Evolutionary conservation across 2,329 filamentous ascomycete species (phyloP), one percentile per base, ranked within the genome.

Genomic region (Aspergillus flavus): DNA sequence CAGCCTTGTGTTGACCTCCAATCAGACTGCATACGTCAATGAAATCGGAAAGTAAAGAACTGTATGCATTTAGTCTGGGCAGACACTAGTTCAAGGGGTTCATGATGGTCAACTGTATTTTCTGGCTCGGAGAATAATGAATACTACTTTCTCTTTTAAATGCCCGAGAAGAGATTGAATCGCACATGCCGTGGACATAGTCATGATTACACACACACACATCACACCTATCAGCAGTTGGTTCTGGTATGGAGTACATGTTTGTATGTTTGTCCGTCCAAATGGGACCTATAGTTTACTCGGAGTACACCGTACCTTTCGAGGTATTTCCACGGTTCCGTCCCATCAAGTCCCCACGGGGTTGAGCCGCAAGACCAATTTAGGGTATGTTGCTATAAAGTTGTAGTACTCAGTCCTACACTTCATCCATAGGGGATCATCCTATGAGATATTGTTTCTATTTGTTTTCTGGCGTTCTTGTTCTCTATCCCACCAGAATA

Each of bases 251-350:
- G 10, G 11, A 11, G 43, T 46, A 46, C 21, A 48, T 14, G 23
- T 16, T 26, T 41, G 45, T 16, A 48, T 14, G 12, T 16, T 28
- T 26, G 45, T 46, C 26, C 2, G 16, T 36, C 28, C n/a, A 39
- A 50, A 58, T 43, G 12, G 52, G n/a, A 19, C 23, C 21, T 39
- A 55, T 34, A 34, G 32, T 54, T 39, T 41, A 41, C 19, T 19
- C 39, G 39, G 39, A 39, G 7, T 28, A 39, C 32, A 28, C 34
- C 34, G 52, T 55, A 50, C 45, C 41, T 52, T 19, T 26, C 32
- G 19, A 48, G 11, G 57, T 58, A 58, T 57, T 61, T 61, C 62
- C 62, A 64, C 55, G 62, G 62, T 64, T 64, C 62, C 59, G 36
- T 54, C 46, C 45, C 50, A 53, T 30, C 41, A 21, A 52, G 34